Evolutionary conservation across 1,284 basidiomycete genomes (phyloP).

Genomic region (Neonothopanus nambi): DNA sequence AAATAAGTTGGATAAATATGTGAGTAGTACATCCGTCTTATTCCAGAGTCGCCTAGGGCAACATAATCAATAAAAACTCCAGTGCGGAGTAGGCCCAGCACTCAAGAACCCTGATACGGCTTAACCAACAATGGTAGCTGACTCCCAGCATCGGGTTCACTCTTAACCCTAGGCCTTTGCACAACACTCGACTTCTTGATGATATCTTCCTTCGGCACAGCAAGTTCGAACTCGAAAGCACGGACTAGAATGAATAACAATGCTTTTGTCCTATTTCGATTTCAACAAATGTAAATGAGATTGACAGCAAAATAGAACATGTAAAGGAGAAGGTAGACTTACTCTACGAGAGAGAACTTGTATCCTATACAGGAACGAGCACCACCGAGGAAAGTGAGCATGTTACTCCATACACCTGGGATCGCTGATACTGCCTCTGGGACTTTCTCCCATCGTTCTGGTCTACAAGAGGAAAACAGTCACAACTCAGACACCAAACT

Average conservation of each 20-base stretch:
- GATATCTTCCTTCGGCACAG: constrained; percentile 42
- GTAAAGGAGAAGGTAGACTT: constrained; percentile 1
- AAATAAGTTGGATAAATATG: too few relatives aligned
- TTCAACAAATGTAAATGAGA: background rate
- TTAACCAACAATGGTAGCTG: constrained; percentile 30
- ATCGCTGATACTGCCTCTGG: constrained; percentile 34
- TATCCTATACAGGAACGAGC: constrained; percentile 52
- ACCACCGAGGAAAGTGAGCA: constrained; percentile 46
- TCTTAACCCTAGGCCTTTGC: constrained; percentile 27
- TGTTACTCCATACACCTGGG: constrained; percentile 46
- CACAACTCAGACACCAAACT: background rate
- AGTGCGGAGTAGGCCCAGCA: too few relatives aligned
- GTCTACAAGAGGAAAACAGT: constrained; percentile 62
- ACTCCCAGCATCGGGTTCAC: too few relatives aligned
- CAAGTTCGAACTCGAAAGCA: constrained; percentile 58
- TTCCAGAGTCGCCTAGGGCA: too few relatives aligned
- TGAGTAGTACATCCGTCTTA: too few relatives aligned
- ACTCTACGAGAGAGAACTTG: constrained; percentile 56
- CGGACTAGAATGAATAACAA: too few relatives aligned
- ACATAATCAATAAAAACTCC: too few relatives aligned
- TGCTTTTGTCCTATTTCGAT: constrained; percentile 53
- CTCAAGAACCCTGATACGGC: constrained; percentile 16
- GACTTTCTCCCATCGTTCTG: constrained; percentile 42
- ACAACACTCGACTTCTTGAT: constrained; percentile 33
- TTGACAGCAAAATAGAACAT: background rate